Percentiles rank a stretch among this genome's conserved stretches.
Evolutionary conservation across 306 rosid species (phyloP).

Genomic region (Mucuna pruriens): DNA sequence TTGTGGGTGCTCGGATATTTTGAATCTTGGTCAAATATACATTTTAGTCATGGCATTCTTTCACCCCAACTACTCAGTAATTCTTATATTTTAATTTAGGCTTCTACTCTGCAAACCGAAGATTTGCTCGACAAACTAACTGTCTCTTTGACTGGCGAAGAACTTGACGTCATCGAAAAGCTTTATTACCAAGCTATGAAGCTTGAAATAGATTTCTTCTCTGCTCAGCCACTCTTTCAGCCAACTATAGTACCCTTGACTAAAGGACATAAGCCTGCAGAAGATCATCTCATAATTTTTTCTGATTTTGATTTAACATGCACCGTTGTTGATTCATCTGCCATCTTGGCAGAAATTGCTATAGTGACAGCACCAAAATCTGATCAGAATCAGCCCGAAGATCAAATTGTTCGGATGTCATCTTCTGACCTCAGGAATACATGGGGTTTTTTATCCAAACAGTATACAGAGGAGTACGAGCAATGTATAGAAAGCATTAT

Average conservation of each 20-base stretch:
- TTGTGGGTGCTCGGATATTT: constrained; percentile 41
- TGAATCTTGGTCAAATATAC: constrained; percentile 40
- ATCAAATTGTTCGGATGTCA: constrained; percentile 68
- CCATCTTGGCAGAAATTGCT: constrained; percentile 96
- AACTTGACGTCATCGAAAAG: constrained; percentile 92
- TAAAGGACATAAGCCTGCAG: constrained; percentile 66
- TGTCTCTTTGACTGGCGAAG: constrained; percentile 98
- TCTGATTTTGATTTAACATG: constrained; percentile 99
- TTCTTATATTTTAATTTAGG: constrained; percentile 76
- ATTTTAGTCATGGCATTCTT: constrained; percentile 49
- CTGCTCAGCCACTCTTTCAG: constrained; percentile 80
- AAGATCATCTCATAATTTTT: constrained; percentile 72
- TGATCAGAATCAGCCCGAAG: constrained; percentile 75
- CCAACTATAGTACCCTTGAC: constrained; percentile 86
- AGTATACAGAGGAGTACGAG: constrained; percentile 92
- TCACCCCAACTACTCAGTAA: constrained; percentile 47
- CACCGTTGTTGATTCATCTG: constrained; percentile 93
- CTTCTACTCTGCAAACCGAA: constrained; percentile 82
- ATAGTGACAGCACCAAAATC: constrained; percentile 85
- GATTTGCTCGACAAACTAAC: constrained; percentile 95
- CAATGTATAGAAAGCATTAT: constrained; percentile 82
- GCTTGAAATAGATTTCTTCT: constrained; percentile 87
- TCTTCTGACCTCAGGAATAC: constrained; percentile 84
- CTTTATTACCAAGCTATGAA: constrained; percentile 96
- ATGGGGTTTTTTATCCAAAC: constrained; percentile 78